Evolutionary conservation across 176 grass and related monocot genomes (phyloP).

Genomic region (Hsuehochloa calcarea): DNA sequence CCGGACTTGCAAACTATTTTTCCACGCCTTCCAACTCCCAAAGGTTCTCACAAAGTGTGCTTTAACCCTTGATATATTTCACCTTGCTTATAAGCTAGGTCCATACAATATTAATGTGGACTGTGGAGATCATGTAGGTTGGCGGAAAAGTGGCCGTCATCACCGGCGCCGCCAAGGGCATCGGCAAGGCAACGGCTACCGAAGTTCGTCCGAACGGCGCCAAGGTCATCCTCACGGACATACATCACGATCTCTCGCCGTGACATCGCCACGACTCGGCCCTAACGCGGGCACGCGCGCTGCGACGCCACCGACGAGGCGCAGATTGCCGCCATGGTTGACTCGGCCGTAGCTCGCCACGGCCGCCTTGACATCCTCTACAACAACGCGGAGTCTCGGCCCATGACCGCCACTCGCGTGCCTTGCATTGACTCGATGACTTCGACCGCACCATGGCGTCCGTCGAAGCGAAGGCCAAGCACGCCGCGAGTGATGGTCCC

Average conservation of each 20-base stretch:
- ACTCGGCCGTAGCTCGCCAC: not conserved
- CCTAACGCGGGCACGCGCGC: not conserved
- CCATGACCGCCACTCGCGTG: not conserved
- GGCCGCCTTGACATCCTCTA: slow-evolving; percentile 40
- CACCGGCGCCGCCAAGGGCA: slow-evolving; percentile 41
- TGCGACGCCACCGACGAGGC: slow-evolving; percentile 38
- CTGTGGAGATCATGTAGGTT: not conserved
- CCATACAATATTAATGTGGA: no score
- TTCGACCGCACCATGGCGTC: slow-evolving; percentile 61
- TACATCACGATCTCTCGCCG: no score
- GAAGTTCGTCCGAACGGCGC: slow-evolving; percentile 33
- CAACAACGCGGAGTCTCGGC: slow-evolving; percentile 38
- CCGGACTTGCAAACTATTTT: no score
- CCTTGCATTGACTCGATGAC: slow-evolving; percentile 39
- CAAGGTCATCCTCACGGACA: slow-evolving; percentile 38
- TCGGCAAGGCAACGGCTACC: slow-evolving; percentile 15
- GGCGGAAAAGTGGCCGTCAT: slow-evolving; percentile 42
- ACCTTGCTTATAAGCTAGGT: no score
- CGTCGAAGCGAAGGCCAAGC: not conserved
- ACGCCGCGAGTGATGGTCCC: slow-evolving; percentile 29
- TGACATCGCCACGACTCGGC: slow-evolving; percentile 34
- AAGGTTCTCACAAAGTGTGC: no score
- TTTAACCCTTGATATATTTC: no score
- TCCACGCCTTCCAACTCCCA: no score
- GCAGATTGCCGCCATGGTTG: slow-evolving; percentile 22